Evolutionary conservation across 805 yeast genomes (phyloP).

Genomic region (Starmerella bacillaris): DNA sequence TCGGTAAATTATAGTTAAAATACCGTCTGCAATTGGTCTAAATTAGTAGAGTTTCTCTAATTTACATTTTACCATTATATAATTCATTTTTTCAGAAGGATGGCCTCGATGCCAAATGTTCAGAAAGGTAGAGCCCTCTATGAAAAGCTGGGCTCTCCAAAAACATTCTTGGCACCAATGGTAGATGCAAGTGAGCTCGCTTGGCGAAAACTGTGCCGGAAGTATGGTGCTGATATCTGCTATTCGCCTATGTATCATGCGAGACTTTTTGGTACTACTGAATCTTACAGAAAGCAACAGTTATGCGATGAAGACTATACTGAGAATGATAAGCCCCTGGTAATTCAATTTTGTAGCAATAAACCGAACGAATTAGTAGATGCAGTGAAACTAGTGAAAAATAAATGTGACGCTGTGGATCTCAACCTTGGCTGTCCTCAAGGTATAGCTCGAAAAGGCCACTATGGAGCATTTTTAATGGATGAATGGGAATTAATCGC

Average conservation of each 20-base stretch:
- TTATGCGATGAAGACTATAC: slow-evolving; percentile 55
- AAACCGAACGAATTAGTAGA: slow-evolving; percentile 65
- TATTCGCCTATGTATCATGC: slow-evolving; percentile 98
- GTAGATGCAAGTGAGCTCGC: slow-evolving; percentile 94
- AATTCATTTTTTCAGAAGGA: slow-evolving; percentile 1
- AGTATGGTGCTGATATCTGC: slow-evolving; percentile 82
- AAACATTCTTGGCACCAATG: slow-evolving; percentile 90
- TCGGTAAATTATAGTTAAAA: no score
- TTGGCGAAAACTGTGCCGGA: slow-evolving; percentile 75
- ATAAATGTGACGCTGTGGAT: slow-evolving; percentile 87
- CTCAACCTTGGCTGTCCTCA: slow-evolving; percentile 95
- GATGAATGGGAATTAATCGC: slow-evolving; percentile 85
- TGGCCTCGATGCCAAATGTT: slow-evolving; percentile 13
- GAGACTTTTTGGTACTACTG: slow-evolving; percentile 65
- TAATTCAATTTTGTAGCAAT: slow-evolving; percentile 93
- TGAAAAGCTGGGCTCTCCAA: slow-evolving; percentile 54
- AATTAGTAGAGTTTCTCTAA: not conserved
- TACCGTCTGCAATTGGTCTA: no score
- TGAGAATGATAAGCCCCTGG: slow-evolving; percentile 55
- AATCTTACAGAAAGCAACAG: slow-evolving; percentile 61
- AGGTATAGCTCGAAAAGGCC: slow-evolving; percentile 87
- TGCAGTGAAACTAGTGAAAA: slow-evolving; percentile 70
- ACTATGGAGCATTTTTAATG: slow-evolving; percentile 89
- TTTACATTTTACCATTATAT: not conserved
- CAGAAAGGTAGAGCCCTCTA: slow-evolving; percentile 48